phyloP scores from a whole-genome alignment of 1,284 basidiomycete species.

The Testicularia cyperi region DNA sequence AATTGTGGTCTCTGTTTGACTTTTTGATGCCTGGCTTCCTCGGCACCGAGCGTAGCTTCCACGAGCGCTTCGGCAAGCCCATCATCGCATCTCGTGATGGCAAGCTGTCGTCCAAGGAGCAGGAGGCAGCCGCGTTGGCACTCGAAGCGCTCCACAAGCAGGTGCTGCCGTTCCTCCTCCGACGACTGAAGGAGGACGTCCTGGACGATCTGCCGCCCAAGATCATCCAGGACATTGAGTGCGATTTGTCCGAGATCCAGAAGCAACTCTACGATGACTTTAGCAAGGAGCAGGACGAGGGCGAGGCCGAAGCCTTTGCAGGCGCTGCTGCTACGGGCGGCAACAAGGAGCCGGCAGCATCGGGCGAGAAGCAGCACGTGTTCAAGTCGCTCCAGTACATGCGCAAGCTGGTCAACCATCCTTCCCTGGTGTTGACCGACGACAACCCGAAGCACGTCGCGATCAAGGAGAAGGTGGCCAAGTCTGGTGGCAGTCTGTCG shows the following conservation, averaged over 20 bases:
- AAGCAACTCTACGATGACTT: conserved; percentile 76
- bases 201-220: conserved; percentile 94
- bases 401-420: conserved; percentile 96
- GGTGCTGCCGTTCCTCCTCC: conserved; percentile 94
- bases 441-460: conserved; percentile 63
- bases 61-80: conserved; percentile 92
- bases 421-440: conserved; percentile 63
- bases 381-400: conserved; percentile 80
- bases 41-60: conserved; percentile 91
- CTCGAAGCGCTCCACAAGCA: conserved; percentile 97
- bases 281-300: conserved; percentile 66
- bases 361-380: conserved; percentile 59
- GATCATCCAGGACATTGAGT: conserved; percentile 99
- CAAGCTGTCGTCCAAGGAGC: conserved; percentile 80
- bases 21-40: conserved; percentile 99
- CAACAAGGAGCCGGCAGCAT: conserved; percentile 63
- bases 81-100: conserved; percentile 93
- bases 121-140: conserved; percentile 78
- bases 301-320: conserved; percentile 63
- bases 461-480: conserved; percentile 67
- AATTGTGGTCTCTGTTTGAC: conserved; percentile 98
- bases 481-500: conserved; percentile 63
- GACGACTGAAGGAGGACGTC: conserved; percentile 96
- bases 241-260: conserved; percentile 74
- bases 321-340: conserved; percentile 61